phyloP scores from a whole-genome alignment of 2,329 filamentous ascomycete genomes.

The Colletotrichum sp. region DNA sequence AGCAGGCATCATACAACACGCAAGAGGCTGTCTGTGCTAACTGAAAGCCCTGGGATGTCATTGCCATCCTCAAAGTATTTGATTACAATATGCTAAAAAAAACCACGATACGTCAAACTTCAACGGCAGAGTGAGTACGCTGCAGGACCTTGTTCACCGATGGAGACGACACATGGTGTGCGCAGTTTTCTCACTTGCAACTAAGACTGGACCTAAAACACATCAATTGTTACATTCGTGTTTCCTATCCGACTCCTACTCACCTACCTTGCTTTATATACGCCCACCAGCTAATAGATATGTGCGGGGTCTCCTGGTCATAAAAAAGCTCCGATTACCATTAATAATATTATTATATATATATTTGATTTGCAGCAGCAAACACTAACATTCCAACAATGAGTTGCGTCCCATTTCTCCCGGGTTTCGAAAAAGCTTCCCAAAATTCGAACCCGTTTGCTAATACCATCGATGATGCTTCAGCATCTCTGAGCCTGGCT shows the following conservation, averaged over 20 bases:
- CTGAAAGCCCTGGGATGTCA: neutral
- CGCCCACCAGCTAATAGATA: neutral
- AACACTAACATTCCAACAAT: neutral
- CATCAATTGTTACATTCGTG: too few species aligned
- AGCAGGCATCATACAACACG: neutral
- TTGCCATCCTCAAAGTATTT: neutral
- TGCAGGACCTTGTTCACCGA: neutral
- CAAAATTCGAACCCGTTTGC: too few species aligned
- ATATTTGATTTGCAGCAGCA: neutral
- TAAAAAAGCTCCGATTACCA: too few species aligned
- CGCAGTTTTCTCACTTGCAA: neutral
- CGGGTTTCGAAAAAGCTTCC: too few species aligned
- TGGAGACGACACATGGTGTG: neutral
- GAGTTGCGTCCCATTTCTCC: too few species aligned
- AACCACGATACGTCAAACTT: accelerated
- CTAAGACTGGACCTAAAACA: too few species aligned
- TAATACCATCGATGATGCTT: neutral
- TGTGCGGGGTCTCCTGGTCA: too few species aligned
- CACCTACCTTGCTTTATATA: too few species aligned
- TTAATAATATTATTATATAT: too few species aligned
- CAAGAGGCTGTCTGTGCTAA: neutral
- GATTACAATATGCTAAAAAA: neutral
- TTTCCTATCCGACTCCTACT: too few species aligned
- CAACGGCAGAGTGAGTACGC: accelerated
- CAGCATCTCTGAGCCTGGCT: neutral